Evolutionary conservation across 2,329 filamentous ascomycete species (phyloP).

Genomic region (Trichophyton schoenleinii): DNA sequence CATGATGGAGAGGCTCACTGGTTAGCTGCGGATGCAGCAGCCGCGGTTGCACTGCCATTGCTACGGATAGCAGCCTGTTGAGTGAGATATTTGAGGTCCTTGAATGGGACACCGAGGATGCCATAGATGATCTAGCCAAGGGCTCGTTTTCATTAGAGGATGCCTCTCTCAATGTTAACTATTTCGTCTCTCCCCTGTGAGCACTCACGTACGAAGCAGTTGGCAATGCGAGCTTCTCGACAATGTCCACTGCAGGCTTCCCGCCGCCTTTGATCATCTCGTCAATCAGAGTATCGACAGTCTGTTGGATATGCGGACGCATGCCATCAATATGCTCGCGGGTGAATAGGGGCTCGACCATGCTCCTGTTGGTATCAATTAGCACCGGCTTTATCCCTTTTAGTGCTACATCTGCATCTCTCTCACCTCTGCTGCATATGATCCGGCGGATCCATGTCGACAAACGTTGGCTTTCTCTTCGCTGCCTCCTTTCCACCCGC

Average conservation of each 20-base stretch:
- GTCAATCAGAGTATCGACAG: slow-evolving; percentile 34
- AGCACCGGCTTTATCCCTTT: too few relatives aligned
- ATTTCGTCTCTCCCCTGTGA: neutral
- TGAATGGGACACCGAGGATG: slow-evolving; percentile 38
- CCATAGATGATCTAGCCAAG: slow-evolving; percentile 36
- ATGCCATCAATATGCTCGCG: slow-evolving; percentile 28
- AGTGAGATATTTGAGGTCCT: slow-evolving; percentile 37
- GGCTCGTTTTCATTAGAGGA: too few relatives aligned
- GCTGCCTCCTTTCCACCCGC: slow-evolving; percentile 37
- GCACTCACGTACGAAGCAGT: slow-evolving; percentile 36
- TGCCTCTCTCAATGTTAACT: too few relatives aligned
- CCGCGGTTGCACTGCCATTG: slow-evolving; percentile 37
- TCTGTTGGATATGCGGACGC: slow-evolving; percentile 37
- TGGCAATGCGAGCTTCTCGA: slow-evolving; percentile 37
- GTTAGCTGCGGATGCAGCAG: slow-evolving; percentile 36
- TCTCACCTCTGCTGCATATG: slow-evolving; percentile 36
- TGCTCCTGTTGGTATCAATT: slow-evolving; percentile 22
- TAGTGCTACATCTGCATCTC: neutral
- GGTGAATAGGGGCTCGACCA: slow-evolving; percentile 37
- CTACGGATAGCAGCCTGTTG: slow-evolving; percentile 37
- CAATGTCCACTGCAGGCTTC: slow-evolving; percentile 33
- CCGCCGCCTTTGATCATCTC: slow-evolving; percentile 28
- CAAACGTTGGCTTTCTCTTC: slow-evolving; percentile 40
- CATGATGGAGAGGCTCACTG: slow-evolving; percentile 19
- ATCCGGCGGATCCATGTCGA: slow-evolving; percentile 40